Percentiles rank a stretch among this genome's conserved stretches.
These are phyloP conservation scores for Lagenidium sp. DNA, from an alignment of 352 stramenopile genomes.

Conservation along the genomic window DNA sequence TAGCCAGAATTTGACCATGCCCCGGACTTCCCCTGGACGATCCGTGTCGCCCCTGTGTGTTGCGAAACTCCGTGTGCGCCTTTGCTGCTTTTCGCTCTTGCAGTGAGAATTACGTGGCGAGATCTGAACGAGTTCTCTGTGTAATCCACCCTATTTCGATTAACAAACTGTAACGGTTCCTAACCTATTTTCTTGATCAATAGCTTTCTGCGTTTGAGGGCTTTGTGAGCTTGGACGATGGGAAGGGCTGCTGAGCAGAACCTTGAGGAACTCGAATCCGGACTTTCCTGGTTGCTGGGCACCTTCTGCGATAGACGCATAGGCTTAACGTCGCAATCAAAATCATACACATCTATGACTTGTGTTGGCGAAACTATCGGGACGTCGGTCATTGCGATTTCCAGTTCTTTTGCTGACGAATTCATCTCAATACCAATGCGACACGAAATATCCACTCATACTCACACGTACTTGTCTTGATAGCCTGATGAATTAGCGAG, in stretches of 20 bases:
- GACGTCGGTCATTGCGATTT: too few relatives aligned
- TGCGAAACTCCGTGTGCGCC: neutral
- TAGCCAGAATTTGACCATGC: constrained; percentile 76
- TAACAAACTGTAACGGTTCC: constrained; percentile 6
- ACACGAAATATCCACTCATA: too few relatives aligned
- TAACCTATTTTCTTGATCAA: too few relatives aligned
- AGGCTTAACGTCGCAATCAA: too few relatives aligned
- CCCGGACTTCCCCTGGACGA: neutral
- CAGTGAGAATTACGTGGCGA: constrained; percentile 4
- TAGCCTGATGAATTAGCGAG: neutral
- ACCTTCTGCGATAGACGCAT: neutral
- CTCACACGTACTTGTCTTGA: neutral
- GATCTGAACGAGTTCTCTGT: neutral
- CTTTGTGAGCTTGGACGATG: constrained; percentile 15
- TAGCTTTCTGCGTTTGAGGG: neutral
- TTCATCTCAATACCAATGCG: too few relatives aligned
- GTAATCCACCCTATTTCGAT: constrained; percentile 1
- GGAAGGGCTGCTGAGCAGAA: constrained; percentile 7
- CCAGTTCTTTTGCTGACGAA: too few relatives aligned
- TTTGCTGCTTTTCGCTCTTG: constrained; percentile 1
- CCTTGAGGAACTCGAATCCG: neutral
- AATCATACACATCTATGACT: too few relatives aligned
- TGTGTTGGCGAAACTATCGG: too few relatives aligned
- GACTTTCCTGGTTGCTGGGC: neutral
- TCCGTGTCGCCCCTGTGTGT: neutral